A percentile compares a stretch with the other conserved stretches of the same genome.
Evolutionary conservation across 2,329 filamentous ascomycete species (phyloP).

Genomic region (Zymoseptoria ardabiliae): DNA sequence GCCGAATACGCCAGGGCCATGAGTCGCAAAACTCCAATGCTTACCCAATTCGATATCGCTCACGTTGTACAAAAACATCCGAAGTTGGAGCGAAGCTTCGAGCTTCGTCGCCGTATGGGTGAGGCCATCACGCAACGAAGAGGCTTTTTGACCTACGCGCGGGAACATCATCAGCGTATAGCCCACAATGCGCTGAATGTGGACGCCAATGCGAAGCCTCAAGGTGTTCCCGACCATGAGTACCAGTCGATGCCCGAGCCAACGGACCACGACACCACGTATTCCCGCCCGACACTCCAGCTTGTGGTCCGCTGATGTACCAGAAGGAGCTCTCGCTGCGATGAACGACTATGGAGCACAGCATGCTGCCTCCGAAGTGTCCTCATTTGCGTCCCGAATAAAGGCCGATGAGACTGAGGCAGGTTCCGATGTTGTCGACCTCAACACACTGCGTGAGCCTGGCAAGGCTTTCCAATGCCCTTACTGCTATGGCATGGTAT

Average conservation of each 20-base stretch:
- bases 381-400: conserved; percentile 5
- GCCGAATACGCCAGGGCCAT: conserved; percentile 15
- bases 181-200: neutral
- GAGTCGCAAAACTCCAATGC: conserved; percentile 10
- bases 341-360: neutral
- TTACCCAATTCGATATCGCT: conserved; percentile 13
- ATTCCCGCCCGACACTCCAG: too few relatives aligned
- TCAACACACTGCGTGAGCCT: neutral
- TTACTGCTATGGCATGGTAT: conserved; percentile 18
- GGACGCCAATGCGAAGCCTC: neutral
- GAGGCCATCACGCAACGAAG: conserved; percentile 22
- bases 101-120: conserved; percentile 19
- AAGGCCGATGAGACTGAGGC: neutral
- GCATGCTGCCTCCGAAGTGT: conserved; percentile 13
- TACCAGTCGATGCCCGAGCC: neutral
- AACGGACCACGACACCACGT: neutral
- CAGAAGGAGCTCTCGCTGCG: too few relatives aligned
- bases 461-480: conserved; percentile 20
- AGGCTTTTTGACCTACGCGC: conserved; percentile 20
- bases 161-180: conserved; percentile 14
- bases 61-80: conserved; percentile 23
- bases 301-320: too few relatives aligned
- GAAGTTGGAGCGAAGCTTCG: conserved; percentile 11
- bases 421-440: neutral
- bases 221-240: neutral